These are phyloP conservation scores for Scopulariopsis brevicaulis DNA, from an alignment of 2,329 filamentous ascomycete genomes.

Conservation along the genomic window DNA sequence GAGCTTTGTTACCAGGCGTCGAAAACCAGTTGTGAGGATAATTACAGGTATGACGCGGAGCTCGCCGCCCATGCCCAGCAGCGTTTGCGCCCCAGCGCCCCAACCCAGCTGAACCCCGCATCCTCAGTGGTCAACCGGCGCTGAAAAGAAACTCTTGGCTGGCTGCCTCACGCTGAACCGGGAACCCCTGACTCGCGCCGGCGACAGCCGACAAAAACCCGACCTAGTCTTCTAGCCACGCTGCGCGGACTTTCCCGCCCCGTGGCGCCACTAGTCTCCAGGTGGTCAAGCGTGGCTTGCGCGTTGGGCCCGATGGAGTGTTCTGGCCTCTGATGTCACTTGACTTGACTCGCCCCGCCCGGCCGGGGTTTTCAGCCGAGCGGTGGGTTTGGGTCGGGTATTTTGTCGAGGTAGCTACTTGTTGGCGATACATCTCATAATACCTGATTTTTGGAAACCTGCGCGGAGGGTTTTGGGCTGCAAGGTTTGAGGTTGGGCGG, in stretches of 20 bases:
- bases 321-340: background rate
- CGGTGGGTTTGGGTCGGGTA: too few species aligned
- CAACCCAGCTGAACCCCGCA: background rate
- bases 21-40: background rate
- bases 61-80: background rate
- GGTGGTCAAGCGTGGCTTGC: background rate
- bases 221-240: background rate
- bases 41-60: too few species aligned
- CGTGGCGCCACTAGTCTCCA: background rate
- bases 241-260: background rate
- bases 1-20: background rate
- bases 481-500: background rate
- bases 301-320: background rate
- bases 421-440: too few species aligned
- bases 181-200: background rate
- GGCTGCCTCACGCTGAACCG: background rate
- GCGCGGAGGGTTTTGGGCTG: too few species aligned
- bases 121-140: background rate
- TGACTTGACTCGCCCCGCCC: background rate
- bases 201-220: background rate
- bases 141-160: background rate
- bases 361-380: background rate
- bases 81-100: background rate
- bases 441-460: too few species aligned
- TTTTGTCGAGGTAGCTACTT: too few species aligned